Evolutionary conservation across 768 basidiomycete species (phyloP).

Genomic region (Tulasnella sp.): DNA sequence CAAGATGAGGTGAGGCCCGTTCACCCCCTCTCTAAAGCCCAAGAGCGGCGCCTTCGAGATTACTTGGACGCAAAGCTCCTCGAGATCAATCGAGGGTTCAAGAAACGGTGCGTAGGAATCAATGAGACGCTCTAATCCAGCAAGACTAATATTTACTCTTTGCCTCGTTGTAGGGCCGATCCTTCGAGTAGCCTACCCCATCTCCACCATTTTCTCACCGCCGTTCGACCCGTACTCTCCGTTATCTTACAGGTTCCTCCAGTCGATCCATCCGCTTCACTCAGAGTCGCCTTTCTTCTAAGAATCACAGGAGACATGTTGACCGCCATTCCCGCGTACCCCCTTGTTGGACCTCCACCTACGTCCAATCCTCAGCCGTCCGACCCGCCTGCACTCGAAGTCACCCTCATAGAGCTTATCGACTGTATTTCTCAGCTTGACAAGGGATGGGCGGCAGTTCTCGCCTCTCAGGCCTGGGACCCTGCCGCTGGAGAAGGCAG

Average conservation of each 20-base stretch:
- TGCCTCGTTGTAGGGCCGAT: background rate
- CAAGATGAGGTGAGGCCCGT: background rate
- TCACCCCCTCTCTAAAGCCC: slow-evolving; percentile 40
- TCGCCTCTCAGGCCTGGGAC: slow-evolving; percentile 62
- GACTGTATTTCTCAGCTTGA: slow-evolving; percentile 69
- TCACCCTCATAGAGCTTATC: slow-evolving; percentile 45
- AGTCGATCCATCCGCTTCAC: slow-evolving; percentile 56
- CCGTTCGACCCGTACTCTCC: slow-evolving; percentile 48
- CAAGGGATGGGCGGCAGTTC: slow-evolving; percentile 60
- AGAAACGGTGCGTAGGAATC: slow-evolving; percentile 55
- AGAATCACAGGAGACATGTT: slow-evolving; percentile 63
- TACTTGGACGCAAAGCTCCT: slow-evolving; percentile 61
- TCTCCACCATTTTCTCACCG: slow-evolving; percentile 51
- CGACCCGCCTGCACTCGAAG: slow-evolving; percentile 31
- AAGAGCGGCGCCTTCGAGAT: slow-evolving; percentile 57
- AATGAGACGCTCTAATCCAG: background rate
- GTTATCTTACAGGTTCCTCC: slow-evolving; percentile 70
- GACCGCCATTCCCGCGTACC: slow-evolving; percentile 54
- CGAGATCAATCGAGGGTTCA: slow-evolving; percentile 58
- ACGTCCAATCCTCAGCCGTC: background rate
- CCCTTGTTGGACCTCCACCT: slow-evolving; percentile 20
- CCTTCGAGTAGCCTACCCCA: slow-evolving; percentile 35
- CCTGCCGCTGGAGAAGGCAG: slow-evolving; percentile 35
- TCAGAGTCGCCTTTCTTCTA: slow-evolving; percentile 61
- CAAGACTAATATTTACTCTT: background rate